phyloP scores from a whole-genome alignment of 192 early-diverging fungal species.

The Backusella psychrophila region DNA sequence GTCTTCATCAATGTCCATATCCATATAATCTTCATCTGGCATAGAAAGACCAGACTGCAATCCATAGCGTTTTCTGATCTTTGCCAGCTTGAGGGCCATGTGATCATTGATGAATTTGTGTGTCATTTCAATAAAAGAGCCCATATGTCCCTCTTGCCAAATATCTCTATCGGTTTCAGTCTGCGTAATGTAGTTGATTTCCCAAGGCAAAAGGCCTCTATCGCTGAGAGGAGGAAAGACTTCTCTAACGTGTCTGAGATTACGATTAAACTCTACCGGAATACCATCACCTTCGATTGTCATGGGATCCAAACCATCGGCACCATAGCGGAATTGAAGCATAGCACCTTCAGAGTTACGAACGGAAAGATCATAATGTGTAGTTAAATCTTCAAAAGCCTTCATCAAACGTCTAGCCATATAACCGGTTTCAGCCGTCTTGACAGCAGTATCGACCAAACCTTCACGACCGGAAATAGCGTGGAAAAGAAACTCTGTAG shows the following conservation, averaged over 20 bases:
- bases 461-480: constrained; percentile 99
- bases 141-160: constrained; percentile 56
- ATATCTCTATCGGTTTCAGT: constrained; percentile 44
- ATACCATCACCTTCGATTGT: constrained; percentile 86
- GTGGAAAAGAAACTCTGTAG: constrained; percentile 98
- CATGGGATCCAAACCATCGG: constrained; percentile 94
- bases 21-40: constrained; percentile 55
- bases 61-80: constrained; percentile 52
- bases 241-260: constrained; percentile 62
- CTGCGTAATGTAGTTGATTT: constrained; percentile 55
- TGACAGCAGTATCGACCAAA: constrained; percentile 99
- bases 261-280: constrained; percentile 87
- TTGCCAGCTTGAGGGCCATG: constrained; percentile 55
- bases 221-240: constrained; percentile 8
- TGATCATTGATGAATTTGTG: constrained; percentile 55
- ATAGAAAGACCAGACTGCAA: constrained; percentile 48
- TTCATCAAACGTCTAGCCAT: constrained; percentile 98
- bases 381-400: constrained; percentile 93
- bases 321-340: constrained; percentile 95
- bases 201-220: constrained; percentile 55
- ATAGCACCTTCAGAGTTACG: constrained; percentile 88
- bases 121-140: constrained; percentile 62
- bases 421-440: constrained; percentile 99
- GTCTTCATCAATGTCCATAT: constrained; percentile 51
- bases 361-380: constrained; percentile 95